Conservation (phyloP, 495 filamentous ascomycete genomes). For the Hyaloscypha variabilis region DNA sequence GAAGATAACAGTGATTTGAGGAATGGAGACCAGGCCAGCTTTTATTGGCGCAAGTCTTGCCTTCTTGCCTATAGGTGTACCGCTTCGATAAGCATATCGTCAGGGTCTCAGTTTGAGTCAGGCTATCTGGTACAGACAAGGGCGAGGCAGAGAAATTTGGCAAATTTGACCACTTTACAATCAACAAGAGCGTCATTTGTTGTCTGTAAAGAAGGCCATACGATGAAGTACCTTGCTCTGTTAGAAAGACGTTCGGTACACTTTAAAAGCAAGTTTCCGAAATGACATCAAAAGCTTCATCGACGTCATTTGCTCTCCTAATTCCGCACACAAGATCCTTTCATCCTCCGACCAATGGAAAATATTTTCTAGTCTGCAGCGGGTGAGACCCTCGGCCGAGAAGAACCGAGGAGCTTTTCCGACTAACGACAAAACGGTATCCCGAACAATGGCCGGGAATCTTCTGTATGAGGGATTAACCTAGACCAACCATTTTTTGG, state of each 20-base stretch:
- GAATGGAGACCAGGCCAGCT: no score
- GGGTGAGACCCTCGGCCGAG: not conserved
- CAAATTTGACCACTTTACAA: no score
- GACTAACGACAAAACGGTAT: not conserved
- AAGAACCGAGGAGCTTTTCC: not conserved
- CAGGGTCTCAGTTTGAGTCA: no score
- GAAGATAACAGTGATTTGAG: no score
- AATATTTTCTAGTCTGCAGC: not conserved
- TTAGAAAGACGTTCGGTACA: not conserved
- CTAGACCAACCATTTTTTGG: not conserved
- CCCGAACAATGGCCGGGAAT: not conserved
- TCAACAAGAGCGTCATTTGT: no score
- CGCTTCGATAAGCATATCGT: no score
- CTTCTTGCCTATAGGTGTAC: no score
- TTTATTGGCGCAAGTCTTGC: no score
- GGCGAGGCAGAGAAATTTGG: no score
- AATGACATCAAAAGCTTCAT: not conserved
- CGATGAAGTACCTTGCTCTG: no score
- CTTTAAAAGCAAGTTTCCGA: not conserved
- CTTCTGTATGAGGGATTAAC: not conserved
- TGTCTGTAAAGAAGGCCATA: no score
- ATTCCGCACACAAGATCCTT: not conserved
- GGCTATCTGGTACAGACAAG: no score
- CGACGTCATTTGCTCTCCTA: not conserved
- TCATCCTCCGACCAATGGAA: not conserved